Evolutionary conservation across 108 stramenopile species (phyloP).

Genomic region (Craspedostauros australis): DNA sequence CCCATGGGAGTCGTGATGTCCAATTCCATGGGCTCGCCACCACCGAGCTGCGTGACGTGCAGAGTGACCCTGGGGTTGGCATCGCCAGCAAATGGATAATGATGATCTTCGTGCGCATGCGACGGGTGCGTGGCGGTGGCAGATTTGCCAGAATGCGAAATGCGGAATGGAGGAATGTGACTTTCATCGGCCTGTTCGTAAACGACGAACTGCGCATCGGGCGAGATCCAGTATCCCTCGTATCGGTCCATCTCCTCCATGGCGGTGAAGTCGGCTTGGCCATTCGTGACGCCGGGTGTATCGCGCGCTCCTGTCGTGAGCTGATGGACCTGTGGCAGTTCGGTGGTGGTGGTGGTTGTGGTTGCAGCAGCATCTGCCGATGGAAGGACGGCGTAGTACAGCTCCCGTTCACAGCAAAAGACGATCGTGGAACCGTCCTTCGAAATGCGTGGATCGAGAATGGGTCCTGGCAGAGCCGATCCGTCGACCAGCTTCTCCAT

Average conservation of each 20-base stretch:
- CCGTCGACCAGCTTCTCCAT: constrained; percentile 4
- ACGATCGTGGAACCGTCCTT: constrained; percentile 47
- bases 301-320: constrained; percentile 10
- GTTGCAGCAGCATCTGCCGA: neutral
- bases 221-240: constrained; percentile 57
- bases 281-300: constrained; percentile 33
- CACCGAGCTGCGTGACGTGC: too few relatives aligned
- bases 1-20: too few relatives aligned
- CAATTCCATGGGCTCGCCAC: too few relatives aligned
- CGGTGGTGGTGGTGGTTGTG: neutral
- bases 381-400: constrained; percentile 7
- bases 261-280: constrained; percentile 58
- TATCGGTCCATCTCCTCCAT: constrained; percentile 64
- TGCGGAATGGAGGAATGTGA: constrained; percentile 41
- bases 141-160: constrained; percentile 53
- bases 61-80: too few relatives aligned
- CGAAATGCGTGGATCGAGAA: constrained; percentile 51
- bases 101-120: too few relatives aligned
- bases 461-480: constrained; percentile 1
- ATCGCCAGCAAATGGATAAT: too few relatives aligned
- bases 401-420: constrained; percentile 46
- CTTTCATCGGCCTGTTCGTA: constrained; percentile 47
- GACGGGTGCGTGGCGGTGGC: neutral
- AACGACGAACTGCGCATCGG: constrained; percentile 19
- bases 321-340: neutral